Evolutionary conservation across 1,139 yeast species (phyloP), one percentile per base, ranked within the genome.

Genomic region (Schwanniomyces etchellsii): DNA sequence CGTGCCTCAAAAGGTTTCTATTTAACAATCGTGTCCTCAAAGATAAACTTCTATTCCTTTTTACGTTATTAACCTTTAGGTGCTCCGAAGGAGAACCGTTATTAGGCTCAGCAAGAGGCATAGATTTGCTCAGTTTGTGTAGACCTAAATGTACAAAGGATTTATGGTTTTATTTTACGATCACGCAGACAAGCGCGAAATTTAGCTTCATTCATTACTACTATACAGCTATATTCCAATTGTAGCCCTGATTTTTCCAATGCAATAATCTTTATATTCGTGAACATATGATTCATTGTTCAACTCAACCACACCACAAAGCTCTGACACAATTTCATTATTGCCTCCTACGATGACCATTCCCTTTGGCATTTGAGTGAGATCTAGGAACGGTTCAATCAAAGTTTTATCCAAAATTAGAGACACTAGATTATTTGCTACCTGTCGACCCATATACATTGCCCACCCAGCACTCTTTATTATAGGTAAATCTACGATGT

Each of bases 1-100:
- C 24, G 24, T 22, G 7, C 11, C 24, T 27, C 13, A 7, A 9
- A 7, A 30, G 26, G 16, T 63, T 54, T 39, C 73, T 78, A 51
- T 73, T 78, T 57, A 83, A 75, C 39, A 83, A 64, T 55, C 82
- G 93, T 0, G 88, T 71, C 42, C 94, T 66, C 33, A 84, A 57
- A 3, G 91, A 81, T 37, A 80, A 75, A 0, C 93, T 89, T 48
- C 95, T 61, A 39, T 74, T 76, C 39, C 91, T 63, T 29, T 72
- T 55, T 3, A 54, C 40, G 14, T 50, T 57, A 7, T 11, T 16
- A 14, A 24, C n/a, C 13, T 12, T 17, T 14, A 14, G 27, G 5
- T 5, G 16, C 9, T 24, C 13, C 4, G 58, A 59, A 5, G 58
- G 48, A 10, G 29, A 25, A 28, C 23, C 30, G 17, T 27, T 30